A percentile compares a stretch with the other conserved stretches of the same genome.
phyloP scores from a whole-genome alignment of 2,329 filamentous ascomycete genomes.

The Zasmidium citrigriseum region DNA sequence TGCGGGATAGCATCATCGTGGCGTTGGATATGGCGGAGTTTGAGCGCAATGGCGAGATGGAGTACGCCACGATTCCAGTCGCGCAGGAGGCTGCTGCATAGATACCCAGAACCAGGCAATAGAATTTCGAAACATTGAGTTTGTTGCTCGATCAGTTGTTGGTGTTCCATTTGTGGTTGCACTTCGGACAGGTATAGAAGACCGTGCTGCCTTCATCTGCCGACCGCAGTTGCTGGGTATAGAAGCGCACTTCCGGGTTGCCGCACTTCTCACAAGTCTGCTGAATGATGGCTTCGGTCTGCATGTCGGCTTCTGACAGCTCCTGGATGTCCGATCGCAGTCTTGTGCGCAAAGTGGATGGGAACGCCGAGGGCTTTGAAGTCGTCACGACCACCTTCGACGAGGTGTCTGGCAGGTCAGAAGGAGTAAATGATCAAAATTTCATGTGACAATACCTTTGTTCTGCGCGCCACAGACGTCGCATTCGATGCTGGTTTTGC shows the following conservation, averaged over 20 bases:
- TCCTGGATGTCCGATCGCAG: slow-evolving; percentile 76
- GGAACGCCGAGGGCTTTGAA: slow-evolving; percentile 89
- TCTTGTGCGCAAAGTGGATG: slow-evolving; percentile 84
- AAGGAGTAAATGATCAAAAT: neutral
- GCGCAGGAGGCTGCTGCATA: slow-evolving; percentile 25
- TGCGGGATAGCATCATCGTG: slow-evolving; percentile 91
- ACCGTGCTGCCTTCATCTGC: slow-evolving; percentile 94
- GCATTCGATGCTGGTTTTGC: slow-evolving; percentile 76
- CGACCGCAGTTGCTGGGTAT: slow-evolving; percentile 81
- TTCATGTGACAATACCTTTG: slow-evolving; percentile 59
- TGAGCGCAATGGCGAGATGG: slow-evolving; percentile 81
- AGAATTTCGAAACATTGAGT: neutral
- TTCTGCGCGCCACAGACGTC: slow-evolving; percentile 84
- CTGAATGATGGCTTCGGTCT: slow-evolving; percentile 66
- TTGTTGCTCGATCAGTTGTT: slow-evolving; percentile 55
- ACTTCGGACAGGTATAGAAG: slow-evolving; percentile 80
- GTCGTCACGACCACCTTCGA: slow-evolving; percentile 75
- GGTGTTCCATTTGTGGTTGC: slow-evolving; percentile 72
- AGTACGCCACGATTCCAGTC: slow-evolving; percentile 85
- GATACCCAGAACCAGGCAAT: neutral
- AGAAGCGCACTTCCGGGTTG: slow-evolving; percentile 78
- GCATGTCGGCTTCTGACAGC: slow-evolving; percentile 68
- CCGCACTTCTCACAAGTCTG: slow-evolving; percentile 80
- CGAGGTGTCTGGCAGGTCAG: slow-evolving; percentile 61
- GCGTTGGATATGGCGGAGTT: slow-evolving; percentile 98